Conservation (phyloP, 768 basidiomycete species). For the Gloeostereum incarnatum region DNA sequence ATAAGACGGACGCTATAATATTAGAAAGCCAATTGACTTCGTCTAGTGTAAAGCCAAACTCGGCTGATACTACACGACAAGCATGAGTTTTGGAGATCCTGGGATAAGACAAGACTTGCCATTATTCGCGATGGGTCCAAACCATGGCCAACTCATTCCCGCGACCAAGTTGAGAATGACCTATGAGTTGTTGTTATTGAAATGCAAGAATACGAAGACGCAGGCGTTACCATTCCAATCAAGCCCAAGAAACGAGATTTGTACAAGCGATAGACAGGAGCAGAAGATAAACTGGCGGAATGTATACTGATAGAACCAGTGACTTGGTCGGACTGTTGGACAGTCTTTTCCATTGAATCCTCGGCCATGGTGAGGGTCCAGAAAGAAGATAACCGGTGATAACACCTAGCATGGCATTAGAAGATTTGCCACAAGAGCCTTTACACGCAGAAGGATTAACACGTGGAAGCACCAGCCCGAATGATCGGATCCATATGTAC, state of each 20-base stretch:
- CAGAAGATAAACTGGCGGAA: no score
- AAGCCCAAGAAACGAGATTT: slow-evolving; percentile 59
- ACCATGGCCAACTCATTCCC: slow-evolving; percentile 74
- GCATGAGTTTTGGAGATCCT: no score
- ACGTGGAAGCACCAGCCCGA: no score
- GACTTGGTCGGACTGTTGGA: no score
- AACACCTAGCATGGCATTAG: no score
- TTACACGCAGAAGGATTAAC: no score
- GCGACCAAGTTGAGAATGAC: slow-evolving; percentile 51
- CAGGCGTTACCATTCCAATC: slow-evolving; percentile 41
- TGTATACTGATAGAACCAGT: no score
- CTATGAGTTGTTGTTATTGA: slow-evolving; percentile 19
- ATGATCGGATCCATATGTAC: no score
- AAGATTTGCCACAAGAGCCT: no score
- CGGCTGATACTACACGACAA: slow-evolving; percentile 46
- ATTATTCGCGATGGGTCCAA: slow-evolving; percentile 71
- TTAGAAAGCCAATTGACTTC: slow-evolving; percentile 81
- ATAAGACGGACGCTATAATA: slow-evolving; percentile 32
- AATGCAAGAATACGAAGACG: not conserved
- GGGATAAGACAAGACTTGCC: slow-evolving; percentile 26
- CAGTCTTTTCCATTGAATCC: no score
- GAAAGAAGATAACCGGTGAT: no score
- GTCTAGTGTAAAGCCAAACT: slow-evolving; percentile 61
- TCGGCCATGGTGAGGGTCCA: no score
- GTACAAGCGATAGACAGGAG: slow-evolving; percentile 69